A percentile compares a stretch with the other conserved stretches of the same genome.
Conservation (phyloP, 1,284 basidiomycete genomes). For the Boletus semigastroideus region DNA sequence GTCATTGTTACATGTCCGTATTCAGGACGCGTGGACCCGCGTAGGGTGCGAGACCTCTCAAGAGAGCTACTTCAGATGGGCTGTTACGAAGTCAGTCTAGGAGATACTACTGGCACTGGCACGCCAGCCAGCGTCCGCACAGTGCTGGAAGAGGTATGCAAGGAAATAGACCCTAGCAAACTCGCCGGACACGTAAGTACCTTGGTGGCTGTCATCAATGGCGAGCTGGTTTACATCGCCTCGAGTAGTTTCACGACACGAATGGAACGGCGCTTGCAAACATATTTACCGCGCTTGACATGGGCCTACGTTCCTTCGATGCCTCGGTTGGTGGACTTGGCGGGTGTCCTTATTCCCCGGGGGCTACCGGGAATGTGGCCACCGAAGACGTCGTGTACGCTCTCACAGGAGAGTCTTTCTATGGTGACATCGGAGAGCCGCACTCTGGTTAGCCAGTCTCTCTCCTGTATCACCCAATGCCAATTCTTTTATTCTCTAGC, state of each 20-base stretch:
- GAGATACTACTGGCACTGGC: constrained; percentile 90
- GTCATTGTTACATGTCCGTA: constrained; percentile 87
- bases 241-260: constrained; percentile 85
- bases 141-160: constrained; percentile 72
- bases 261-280: constrained; percentile 82
- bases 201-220: background rate
- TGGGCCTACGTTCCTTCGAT: constrained; percentile 70
- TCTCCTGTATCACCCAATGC: background rate
- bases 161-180: constrained; percentile 56
- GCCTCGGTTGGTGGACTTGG: constrained; percentile 86
- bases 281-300: constrained; percentile 60
- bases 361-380: constrained; percentile 91
- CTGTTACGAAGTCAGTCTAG: constrained; percentile 90
- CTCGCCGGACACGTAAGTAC: constrained; percentile 73
- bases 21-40: constrained; percentile 72
- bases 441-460: constrained; percentile 16
- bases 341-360: constrained; percentile 94
- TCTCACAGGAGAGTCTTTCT: constrained; percentile 49
- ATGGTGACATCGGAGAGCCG: constrained; percentile 22
- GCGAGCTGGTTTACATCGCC: background rate
- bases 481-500: constrained; percentile 8
- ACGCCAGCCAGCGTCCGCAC: constrained; percentile 67
- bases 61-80: constrained; percentile 83
- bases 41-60: constrained; percentile 68
- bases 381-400: constrained; percentile 91